Percentiles rank a stretch among this genome's conserved stretches.
These are phyloP conservation scores for Eutypa lata DNA, from an alignment of 2,329 filamentous ascomycete genomes.

Conservation along the genomic window DNA sequence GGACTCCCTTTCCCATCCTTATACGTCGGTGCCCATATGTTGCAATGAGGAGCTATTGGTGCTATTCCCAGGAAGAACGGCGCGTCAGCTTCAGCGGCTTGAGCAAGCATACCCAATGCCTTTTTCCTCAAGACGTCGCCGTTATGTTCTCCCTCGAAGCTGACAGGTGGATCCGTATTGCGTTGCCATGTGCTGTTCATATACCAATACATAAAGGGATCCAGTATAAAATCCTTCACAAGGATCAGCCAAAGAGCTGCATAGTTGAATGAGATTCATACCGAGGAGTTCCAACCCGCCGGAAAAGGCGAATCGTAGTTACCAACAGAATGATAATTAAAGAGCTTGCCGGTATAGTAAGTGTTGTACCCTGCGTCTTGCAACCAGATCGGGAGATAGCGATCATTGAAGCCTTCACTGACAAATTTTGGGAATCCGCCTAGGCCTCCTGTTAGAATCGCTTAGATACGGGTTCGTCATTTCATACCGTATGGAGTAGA, in stretches of 20 bases:
- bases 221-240: slow-evolving; percentile 45
- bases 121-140: slow-evolving; percentile 53
- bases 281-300: slow-evolving; percentile 57
- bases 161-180: slow-evolving; percentile 51
- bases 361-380: slow-evolving; percentile 66
- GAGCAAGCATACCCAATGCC: slow-evolving; percentile 50
- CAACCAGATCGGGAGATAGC: slow-evolving; percentile 70
- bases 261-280: slow-evolving; percentile 1
- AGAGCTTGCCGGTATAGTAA: slow-evolving; percentile 71
- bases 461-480: slow-evolving; percentile 43
- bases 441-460: slow-evolving; percentile 15
- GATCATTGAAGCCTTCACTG: slow-evolving; percentile 60
- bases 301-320: slow-evolving; percentile 60
- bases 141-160: slow-evolving; percentile 52
- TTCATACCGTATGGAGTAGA: slow-evolving; percentile 52
- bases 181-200: slow-evolving; percentile 58
- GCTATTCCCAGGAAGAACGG: slow-evolving; percentile 61
- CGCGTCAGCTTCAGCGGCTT: slow-evolving; percentile 43
- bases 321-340: slow-evolving; percentile 58
- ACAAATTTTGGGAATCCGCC: slow-evolving; percentile 66
- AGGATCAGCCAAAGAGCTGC: not conserved
- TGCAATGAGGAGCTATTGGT: slow-evolving; percentile 57
- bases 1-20: slow-evolving; percentile 19
- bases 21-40: slow-evolving; percentile 26
- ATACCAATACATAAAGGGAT: slow-evolving; percentile 63